A percentile compares a stretch with the other conserved stretches of the same genome.
Evolutionary conservation across 2,329 filamentous ascomycete genomes (phyloP).

Genomic region (Penicillium psychrosexuale): DNA sequence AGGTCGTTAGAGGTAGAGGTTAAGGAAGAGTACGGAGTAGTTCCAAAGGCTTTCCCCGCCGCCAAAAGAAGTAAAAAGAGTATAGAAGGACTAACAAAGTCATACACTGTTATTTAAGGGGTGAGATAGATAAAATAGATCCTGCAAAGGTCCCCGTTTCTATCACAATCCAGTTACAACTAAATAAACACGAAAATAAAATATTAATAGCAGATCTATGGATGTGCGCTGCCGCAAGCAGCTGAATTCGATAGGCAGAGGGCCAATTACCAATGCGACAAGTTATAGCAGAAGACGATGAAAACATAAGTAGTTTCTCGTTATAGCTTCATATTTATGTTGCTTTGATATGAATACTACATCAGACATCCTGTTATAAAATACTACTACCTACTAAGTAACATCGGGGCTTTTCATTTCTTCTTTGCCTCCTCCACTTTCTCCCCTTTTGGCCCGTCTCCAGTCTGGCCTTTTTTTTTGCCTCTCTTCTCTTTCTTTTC

Average conservation of each 20-base stretch:
- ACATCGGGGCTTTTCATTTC: slow-evolving; percentile 5
- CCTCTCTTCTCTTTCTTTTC: neutral
- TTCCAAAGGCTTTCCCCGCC: neutral
- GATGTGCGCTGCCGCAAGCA: slow-evolving; percentile 9
- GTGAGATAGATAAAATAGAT: neutral
- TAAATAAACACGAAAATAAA: neutral
- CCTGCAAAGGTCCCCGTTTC: neutral
- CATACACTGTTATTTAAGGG: slow-evolving; percentile 1
- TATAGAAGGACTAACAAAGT: neutral
- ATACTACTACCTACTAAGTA: neutral
- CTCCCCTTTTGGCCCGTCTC: slow-evolving; percentile 2
- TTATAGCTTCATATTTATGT: neutral
- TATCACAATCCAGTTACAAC: neutral
- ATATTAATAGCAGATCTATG: neutral
- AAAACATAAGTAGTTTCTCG: neutral
- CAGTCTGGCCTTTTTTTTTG: neutral
- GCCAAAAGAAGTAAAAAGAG: neutral
- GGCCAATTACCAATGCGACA: slow-evolving; percentile 12
- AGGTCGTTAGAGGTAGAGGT: neutral
- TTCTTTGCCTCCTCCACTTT: slow-evolving; percentile 8
- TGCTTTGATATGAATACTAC: neutral
- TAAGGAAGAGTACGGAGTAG: neutral
- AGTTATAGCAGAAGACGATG: neutral
- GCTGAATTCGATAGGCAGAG: slow-evolving; percentile 13
- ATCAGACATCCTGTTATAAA: neutral